These are phyloP conservation scores for Volvox carteri DNA, from an alignment of 163 green algal species.

Conservation along the genomic window DNA sequence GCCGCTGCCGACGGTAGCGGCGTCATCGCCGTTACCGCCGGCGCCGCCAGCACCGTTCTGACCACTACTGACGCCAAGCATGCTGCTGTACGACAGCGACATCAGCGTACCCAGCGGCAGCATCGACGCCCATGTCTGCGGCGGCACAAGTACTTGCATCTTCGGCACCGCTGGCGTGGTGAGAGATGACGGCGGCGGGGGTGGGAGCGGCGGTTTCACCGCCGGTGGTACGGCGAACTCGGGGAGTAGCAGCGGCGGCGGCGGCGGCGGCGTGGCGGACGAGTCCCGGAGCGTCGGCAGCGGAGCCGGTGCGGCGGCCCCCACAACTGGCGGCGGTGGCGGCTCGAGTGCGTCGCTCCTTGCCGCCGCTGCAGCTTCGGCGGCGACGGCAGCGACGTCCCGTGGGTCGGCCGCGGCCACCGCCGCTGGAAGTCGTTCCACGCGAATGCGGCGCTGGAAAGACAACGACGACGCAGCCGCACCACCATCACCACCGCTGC, in stretches of 20 bases:
- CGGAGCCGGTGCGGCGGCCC: too few species aligned
- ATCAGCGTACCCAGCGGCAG: neutral
- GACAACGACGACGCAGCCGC: neutral
- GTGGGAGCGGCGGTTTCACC: neutral
- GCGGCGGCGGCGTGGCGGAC: too few species aligned
- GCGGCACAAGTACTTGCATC: neutral
- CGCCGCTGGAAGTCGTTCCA: conserved; percentile 11
- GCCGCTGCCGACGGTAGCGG: neutral
- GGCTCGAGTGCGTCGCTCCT: too few species aligned
- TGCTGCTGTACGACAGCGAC: neutral
- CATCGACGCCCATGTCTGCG: neutral
- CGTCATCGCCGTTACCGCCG: neutral
- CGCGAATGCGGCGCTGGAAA: neutral
- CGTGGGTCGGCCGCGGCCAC: neutral
- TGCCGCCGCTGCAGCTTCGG: neutral
- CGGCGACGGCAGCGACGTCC: neutral
- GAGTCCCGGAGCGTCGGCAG: too few species aligned
- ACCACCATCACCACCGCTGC: neutral
- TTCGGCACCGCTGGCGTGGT: neutral
- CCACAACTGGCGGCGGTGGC: neutral
- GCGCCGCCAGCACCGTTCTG: neutral
- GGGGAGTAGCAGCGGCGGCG: neutral
- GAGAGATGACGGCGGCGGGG: neutral
- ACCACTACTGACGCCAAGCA: neutral
- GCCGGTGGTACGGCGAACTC: neutral